Base-by-base conservation (phyloP, 345 rosid species). In the Stellera chamaejasme region DNA sequence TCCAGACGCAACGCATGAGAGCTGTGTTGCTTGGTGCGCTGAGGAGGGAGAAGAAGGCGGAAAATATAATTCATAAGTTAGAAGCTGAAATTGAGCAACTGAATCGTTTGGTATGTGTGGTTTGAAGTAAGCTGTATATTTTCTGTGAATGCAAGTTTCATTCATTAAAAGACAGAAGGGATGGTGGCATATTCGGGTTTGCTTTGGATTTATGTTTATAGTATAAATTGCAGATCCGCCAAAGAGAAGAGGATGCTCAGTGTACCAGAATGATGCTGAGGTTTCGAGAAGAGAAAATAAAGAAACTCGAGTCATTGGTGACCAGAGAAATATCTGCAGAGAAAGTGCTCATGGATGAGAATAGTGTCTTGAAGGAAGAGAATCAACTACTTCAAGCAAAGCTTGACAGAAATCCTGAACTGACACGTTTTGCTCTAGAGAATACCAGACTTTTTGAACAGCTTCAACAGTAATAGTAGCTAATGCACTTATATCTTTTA, bases 31-130 rank as follows among this genome's bases (percentile, higher is more conserved):
- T 69, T 57, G 85, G 89, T 44, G 65, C 89, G 26, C 68, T 89
- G 61, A 75, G 95, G 69, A 79, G 91, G 60, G 91, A 86, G 64
- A 89, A 78, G 71, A 64, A 68, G 66, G 78, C 85, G 50, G 87
- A 83, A 69, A 66, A 63, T 58, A 67, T 75, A 50, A 56, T 70
- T 27, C 76, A 61, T 52, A 79, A 75, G 54, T 73, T 79, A 63
- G 69, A 80, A 70, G 84, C 84, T 59, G 84, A 85, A 72, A 82
- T 79, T 57, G 82, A 82, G 66, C 82, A 67, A 55, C 53, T 75
- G 58, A 79, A 74, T 50, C 70, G 71, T 64, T 64, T 85, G 79
- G 95, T 86, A 77, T 53, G 83, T 70, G 56, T 65, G 55, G 57
- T 61, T 71, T 23, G 49, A 50, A 52, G 53, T 46, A 63, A n/a